Evolutionary conservation across 345 rosid species (phyloP).

Genomic region (Citrus australasica): DNA sequence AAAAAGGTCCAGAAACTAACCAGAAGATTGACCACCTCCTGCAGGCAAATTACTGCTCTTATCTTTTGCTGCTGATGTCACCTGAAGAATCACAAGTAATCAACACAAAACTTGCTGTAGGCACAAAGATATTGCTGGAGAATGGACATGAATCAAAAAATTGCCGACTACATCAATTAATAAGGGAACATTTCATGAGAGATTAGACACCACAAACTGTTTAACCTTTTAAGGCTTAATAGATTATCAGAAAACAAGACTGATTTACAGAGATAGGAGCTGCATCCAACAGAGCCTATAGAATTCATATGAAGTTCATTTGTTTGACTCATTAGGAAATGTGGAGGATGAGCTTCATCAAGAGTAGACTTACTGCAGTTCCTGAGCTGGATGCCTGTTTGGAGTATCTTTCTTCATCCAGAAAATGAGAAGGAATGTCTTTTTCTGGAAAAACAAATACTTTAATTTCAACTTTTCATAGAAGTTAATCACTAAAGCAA

Average conservation of each 20-base stretch:
- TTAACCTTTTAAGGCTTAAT: not conserved
- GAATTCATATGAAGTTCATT: not conserved
- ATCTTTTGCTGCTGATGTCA: constrained; percentile 38
- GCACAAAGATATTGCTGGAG: not conserved
- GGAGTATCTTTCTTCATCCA: constrained; percentile 67
- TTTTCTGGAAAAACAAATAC: constrained; percentile 56
- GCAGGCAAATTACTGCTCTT: constrained; percentile 35
- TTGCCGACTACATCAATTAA: not conserved
- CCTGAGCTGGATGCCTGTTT: constrained; percentile 90
- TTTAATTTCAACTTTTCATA: constrained; percentile 4
- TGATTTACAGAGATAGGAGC: not conserved
- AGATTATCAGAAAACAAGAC: not conserved
- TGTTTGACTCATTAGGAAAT: not conserved
- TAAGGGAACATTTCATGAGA: not conserved
- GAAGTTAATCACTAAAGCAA: not conserved
- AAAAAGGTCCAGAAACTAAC: constrained; percentile 34
- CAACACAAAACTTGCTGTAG: not conserved
- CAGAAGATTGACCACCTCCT: constrained; percentile 53
- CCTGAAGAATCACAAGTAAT: constrained; percentile 31
- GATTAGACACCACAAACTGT: too few relatives aligned
- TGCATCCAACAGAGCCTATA: not conserved
- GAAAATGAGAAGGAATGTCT: constrained; percentile 76
- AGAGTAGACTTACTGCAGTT: constrained; percentile 45
- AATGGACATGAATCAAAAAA: too few relatives aligned
- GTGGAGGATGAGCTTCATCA: not conserved